phyloP scores from a whole-genome alignment of 139 green algal genomes.

The Nannochloris sp. region DNA sequence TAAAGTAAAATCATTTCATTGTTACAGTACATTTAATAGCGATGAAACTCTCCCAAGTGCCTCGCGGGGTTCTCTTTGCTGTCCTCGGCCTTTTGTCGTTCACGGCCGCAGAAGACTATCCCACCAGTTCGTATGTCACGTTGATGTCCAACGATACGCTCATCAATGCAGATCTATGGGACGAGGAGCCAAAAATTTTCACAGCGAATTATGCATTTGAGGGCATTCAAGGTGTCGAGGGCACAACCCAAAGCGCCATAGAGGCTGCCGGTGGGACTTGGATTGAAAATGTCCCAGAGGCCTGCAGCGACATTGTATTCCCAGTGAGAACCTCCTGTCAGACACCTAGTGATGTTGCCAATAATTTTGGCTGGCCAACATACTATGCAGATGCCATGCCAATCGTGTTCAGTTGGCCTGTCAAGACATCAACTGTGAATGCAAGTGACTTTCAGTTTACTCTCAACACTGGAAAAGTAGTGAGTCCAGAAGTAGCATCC shows the following conservation, averaged over 20 bases:
- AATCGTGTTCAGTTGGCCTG: not conserved
- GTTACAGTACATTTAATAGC: too few relatives aligned
- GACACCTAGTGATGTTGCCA: not conserved
- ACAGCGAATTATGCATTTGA: conserved; percentile 1
- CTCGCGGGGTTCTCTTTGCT: too few relatives aligned
- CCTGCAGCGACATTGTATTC: not conserved
- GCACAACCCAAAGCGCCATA: not conserved
- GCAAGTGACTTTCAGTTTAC: not conserved
- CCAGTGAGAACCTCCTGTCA: not conserved
- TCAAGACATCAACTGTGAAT: not conserved
- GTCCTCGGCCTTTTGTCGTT: not conserved
- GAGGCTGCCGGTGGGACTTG: not conserved
- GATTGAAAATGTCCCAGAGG: not conserved
- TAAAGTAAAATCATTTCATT: too few relatives aligned
- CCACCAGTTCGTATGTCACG: not conserved
- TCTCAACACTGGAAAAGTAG: not conserved
- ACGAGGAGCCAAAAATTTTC: conserved; percentile 5
- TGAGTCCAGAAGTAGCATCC: not conserved
- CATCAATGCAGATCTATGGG: conserved; percentile 1
- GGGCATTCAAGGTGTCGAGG: not conserved
- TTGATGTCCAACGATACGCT: not conserved
- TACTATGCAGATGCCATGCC: not conserved
- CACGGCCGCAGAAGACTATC: not conserved
- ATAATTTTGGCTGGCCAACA: not conserved
- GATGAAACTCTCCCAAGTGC: too few relatives aligned